Conservation (phyloP, 306 rosid species). For the Lotus japonicus region DNA sequence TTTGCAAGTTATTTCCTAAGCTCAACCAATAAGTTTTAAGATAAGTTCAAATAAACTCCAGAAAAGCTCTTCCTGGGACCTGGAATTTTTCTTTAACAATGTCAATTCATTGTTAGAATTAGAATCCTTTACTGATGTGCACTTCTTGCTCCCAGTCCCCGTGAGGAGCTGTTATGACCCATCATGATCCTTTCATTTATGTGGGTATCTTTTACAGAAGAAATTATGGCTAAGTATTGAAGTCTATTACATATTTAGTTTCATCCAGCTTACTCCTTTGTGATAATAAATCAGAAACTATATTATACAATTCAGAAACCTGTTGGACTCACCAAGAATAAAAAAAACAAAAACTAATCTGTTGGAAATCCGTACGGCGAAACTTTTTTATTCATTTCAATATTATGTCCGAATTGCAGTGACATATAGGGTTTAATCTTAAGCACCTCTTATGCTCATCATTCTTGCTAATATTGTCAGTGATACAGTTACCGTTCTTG, state of each 20-base stretch:
- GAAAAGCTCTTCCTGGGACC: no score
- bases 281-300: neutral
- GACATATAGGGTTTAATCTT: no score
- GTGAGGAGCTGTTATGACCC: neutral
- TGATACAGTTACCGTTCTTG: neutral
- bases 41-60: no score
- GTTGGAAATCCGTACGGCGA: no score
- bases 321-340: neutral
- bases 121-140: neutral
- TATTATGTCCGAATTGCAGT: no score
- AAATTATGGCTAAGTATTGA: neutral
- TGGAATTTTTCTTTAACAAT: neutral
- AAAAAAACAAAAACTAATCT: neutral
- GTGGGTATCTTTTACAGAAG: neutral
- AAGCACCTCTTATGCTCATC: neutral
- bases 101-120: neutral
- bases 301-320: neutral
- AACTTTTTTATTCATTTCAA: no score
- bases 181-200: neutral
- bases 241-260: neutral
- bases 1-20: no score
- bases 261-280: neutral
- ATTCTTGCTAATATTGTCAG: neutral
- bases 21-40: no score
- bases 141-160: neutral